Evolutionary conservation across 2,329 filamentous ascomycete genomes (phyloP).

Genomic region (Nothomitra cinnamomea): DNA sequence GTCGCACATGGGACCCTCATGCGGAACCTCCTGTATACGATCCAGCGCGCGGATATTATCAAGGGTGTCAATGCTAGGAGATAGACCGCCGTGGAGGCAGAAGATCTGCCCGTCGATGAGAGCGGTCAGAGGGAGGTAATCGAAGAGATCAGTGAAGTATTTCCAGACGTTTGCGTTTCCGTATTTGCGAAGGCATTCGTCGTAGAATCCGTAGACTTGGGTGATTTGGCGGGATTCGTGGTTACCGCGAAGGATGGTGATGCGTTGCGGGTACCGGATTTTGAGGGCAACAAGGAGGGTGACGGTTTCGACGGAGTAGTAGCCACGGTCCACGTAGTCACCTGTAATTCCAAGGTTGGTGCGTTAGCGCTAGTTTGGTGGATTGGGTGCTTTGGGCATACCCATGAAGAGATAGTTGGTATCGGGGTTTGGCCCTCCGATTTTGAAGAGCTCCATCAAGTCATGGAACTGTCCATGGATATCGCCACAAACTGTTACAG

Average conservation of each 20-base stretch:
- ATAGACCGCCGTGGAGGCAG: slow-evolving; percentile 91
- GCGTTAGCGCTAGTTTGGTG: slow-evolving; percentile 7
- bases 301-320: slow-evolving; percentile 97
- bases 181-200: slow-evolving; percentile 96
- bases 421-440: slow-evolving; percentile 92
- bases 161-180: slow-evolving; percentile 99
- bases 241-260: slow-evolving; percentile 96
- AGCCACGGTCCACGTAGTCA: slow-evolving; percentile 96
- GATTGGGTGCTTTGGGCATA: slow-evolving; percentile 27
- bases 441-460: slow-evolving; percentile 98
- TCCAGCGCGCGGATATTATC: slow-evolving; percentile 93
- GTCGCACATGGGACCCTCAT: slow-evolving; percentile 97
- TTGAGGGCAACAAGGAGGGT: slow-evolving; percentile 92
- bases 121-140: slow-evolving; percentile 91
- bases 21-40: slow-evolving; percentile 93
- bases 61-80: slow-evolving; percentile 86
- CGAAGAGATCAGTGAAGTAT: slow-evolving; percentile 96
- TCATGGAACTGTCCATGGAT: slow-evolving; percentile 99
- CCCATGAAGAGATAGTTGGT: slow-evolving; percentile 99
- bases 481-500: slow-evolving; percentile 95
- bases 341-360: slow-evolving; percentile 32
- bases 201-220: slow-evolving; percentile 98
- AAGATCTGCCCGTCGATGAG: slow-evolving; percentile 99
- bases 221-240: slow-evolving; percentile 99
- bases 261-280: slow-evolving; percentile 93